These are phyloP conservation scores for Vanrija sp. DNA, from an alignment of 1,284 basidiomycete genomes.

Conservation along the genomic window DNA sequence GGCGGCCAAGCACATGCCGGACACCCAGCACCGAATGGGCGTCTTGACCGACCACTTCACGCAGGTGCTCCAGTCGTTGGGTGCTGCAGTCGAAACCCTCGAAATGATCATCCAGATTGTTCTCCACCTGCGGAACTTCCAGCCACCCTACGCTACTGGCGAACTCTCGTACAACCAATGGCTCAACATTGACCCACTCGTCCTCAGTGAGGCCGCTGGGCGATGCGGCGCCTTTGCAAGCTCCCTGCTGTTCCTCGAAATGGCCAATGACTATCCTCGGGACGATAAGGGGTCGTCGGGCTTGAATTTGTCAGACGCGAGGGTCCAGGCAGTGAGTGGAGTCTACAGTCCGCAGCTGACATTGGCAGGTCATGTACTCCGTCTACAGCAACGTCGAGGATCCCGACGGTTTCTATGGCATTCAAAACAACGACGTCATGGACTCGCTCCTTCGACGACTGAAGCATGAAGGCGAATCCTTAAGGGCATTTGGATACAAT, in stretches of 20 bases:
- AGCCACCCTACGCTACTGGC: conserved; percentile 51
- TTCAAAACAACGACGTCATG: conserved; percentile 68
- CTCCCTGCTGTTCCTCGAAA: conserved; percentile 82
- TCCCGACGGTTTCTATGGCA: conserved; percentile 95
- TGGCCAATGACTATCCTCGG: conserved; percentile 57
- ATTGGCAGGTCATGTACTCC: conserved; percentile 64
- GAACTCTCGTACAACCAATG: conserved; percentile 71
- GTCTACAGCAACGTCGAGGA: conserved; percentile 95
- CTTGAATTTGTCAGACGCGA: conserved; percentile 13
- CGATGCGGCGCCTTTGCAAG: conserved; percentile 79
- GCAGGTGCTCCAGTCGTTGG: conserved; percentile 28
- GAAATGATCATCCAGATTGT: conserved; percentile 67
- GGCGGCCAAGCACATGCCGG: background rate
- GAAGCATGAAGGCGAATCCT: conserved; percentile 89
- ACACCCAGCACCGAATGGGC: background rate
- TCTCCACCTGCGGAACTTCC: conserved; percentile 73
- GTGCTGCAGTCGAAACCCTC: conserved; percentile 20
- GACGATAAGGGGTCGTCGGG: conserved; percentile 15
- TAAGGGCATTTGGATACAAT: conserved; percentile 82
- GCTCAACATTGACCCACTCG: conserved; percentile 70
- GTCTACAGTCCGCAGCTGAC: conserved; percentile 10
- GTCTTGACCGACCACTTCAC: conserved; percentile 64
- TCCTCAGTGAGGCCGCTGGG: conserved; percentile 71
- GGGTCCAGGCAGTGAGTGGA: conserved; percentile 33
- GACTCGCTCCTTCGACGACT: conserved; percentile 76